Evolutionary conservation across 352 stramenopile species (phyloP).

Genomic region (Phytophthora kernoviae): DNA sequence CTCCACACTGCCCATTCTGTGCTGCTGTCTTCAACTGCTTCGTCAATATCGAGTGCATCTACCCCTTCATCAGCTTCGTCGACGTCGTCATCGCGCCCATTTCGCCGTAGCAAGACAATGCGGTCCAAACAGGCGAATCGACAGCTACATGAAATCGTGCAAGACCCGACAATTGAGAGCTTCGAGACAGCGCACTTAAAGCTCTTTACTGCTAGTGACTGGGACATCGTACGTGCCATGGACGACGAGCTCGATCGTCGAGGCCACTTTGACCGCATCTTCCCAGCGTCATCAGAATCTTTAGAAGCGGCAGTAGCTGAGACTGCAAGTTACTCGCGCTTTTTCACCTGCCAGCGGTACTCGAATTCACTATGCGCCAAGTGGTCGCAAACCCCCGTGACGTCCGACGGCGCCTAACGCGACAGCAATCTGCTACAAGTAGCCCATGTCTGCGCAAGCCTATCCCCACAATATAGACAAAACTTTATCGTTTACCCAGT

Average conservation of each 20-base stretch:
- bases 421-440: conserved; percentile 20
- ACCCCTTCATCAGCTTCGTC: conserved; percentile 15
- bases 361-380: conserved; percentile 63
- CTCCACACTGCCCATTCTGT: conserved; percentile 8
- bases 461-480: not conserved
- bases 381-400: conserved; percentile 55
- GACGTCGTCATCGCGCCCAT: conserved; percentile 4
- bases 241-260: conserved; percentile 74
- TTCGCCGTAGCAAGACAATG: conserved; percentile 29
- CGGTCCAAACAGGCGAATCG: conserved; percentile 35
- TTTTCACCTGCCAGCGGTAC: conserved; percentile 71
- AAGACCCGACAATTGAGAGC: conserved; percentile 41
- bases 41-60: not conserved
- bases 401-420: conserved; percentile 17
- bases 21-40: not conserved
- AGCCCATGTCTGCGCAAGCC: conserved; percentile 8
- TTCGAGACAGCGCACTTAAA: conserved; percentile 60
- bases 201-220: conserved; percentile 59
- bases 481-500: too few relatives aligned
- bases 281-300: conserved; percentile 31
- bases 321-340: conserved; percentile 37
- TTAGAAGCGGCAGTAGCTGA: conserved; percentile 15
- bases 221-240: conserved; percentile 64
- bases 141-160: conserved; percentile 63
- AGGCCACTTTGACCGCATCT: conserved; percentile 80